Evolutionary conservation across 192 early-diverging fungal genomes (phyloP).

Genomic region (Spizellomyces punctatus): DNA sequence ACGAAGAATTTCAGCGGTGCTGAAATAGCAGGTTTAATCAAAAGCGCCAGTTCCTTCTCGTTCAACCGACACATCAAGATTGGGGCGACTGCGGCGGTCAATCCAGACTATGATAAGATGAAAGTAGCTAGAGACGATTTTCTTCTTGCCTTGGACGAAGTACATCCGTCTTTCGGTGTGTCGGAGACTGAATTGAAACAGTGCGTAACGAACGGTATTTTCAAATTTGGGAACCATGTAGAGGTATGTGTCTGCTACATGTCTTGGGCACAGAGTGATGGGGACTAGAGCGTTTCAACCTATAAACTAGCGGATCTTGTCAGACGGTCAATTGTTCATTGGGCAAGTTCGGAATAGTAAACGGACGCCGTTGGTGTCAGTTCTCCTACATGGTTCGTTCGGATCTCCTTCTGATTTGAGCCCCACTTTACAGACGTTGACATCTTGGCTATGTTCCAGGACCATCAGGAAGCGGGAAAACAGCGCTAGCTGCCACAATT

Average conservation of each 20-base stretch:
- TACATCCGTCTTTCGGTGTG: conserved; percentile 92
- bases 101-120: conserved; percentile 86
- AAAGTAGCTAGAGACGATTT: conserved; percentile 88
- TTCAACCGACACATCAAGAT: conserved; percentile 95
- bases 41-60: conserved; percentile 91
- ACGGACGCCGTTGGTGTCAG: conserved; percentile 87
- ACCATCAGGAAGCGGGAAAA: conserved; percentile 88
- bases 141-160: conserved; percentile 85
- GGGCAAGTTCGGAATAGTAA: conserved; percentile 73
- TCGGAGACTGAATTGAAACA: conserved; percentile 87
- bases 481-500: conserved; percentile 93
- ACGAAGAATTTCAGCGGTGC: conserved; percentile 98
- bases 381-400: conserved; percentile 77
- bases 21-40: conserved; percentile 89
- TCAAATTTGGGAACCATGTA: conserved; percentile 70
- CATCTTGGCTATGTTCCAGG: conserved; percentile 23
- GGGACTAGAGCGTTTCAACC: not conserved
- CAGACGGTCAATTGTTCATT: conserved; percentile 57
- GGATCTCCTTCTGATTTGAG: not conserved
- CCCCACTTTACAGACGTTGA: no score
- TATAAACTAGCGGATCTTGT: conserved; percentile 52
- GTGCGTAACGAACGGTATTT: conserved; percentile 83
- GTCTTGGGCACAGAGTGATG: conserved; percentile 37
- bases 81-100: conserved; percentile 78
- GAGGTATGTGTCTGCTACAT: conserved; percentile 48